phyloP scores from a whole-genome alignment of 306 rosid genomes.

The Vigna mungo region DNA sequence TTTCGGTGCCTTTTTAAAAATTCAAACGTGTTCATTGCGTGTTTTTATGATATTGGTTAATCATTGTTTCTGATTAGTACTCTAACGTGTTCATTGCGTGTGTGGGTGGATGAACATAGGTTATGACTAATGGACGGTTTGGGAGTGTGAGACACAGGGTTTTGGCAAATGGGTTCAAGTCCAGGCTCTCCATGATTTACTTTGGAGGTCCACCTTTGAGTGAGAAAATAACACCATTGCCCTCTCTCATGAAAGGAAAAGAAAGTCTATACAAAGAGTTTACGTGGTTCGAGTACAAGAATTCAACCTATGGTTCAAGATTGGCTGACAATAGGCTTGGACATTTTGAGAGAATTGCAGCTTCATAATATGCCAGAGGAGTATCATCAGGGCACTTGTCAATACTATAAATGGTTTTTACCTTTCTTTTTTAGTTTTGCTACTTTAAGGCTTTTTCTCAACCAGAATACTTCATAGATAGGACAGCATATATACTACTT shows the following conservation, averaged over 20 bases:
- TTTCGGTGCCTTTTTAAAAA: not conserved
- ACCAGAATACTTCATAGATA: conserved; percentile 33
- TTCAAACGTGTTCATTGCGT: too few relatives aligned
- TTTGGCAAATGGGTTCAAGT: conserved; percentile 65
- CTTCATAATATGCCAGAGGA: conserved; percentile 52
- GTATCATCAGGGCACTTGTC: conserved; percentile 22
- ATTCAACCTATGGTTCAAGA: conserved; percentile 55
- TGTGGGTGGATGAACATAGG: too few relatives aligned
- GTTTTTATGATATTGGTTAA: conserved; percentile 4
- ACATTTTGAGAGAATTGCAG: conserved; percentile 77
- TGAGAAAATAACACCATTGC: conserved; percentile 89
- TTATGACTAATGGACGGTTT: conserved; percentile 93
- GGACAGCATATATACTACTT: conserved; percentile 29
- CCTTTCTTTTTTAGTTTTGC: not conserved
- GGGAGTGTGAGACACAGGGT: conserved; percentile 90
- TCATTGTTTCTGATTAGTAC: not conserved
- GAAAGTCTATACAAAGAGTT: conserved; percentile 91
- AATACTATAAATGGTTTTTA: conserved; percentile 3
- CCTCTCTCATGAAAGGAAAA: conserved; percentile 77
- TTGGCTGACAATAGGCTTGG: conserved; percentile 90
- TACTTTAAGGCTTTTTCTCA: conserved; percentile 23
- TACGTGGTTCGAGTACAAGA: conserved; percentile 96
- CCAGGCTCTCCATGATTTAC: conserved; percentile 91
- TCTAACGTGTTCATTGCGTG: conserved; percentile 34
- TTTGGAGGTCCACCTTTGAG: conserved; percentile 93